Evolutionary conservation across 2,329 filamentous ascomycete species (phyloP).

Genomic region (Lecanicillium sp.): DNA sequence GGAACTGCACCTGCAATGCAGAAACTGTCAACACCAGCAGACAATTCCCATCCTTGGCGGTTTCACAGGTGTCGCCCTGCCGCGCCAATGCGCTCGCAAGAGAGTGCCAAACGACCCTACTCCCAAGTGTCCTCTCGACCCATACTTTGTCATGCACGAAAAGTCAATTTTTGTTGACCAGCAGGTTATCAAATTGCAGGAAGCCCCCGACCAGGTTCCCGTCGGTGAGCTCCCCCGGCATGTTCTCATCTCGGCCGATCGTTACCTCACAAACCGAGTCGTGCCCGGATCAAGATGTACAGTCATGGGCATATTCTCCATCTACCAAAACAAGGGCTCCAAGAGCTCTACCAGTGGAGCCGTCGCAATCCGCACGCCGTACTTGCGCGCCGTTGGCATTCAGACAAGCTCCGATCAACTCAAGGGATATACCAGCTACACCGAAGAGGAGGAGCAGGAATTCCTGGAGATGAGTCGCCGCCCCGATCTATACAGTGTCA

Average conservation of each 20-base stretch:
- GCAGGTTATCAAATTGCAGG: conserved; percentile 95
- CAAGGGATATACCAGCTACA: conserved; percentile 77
- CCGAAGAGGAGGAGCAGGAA: conserved; percentile 95
- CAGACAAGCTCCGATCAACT: conserved; percentile 86
- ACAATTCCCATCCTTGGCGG: conserved; percentile 71
- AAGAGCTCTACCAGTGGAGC: conserved; percentile 73
- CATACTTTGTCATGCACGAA: conserved; percentile 93
- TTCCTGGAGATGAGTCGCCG: conserved; percentile 85
- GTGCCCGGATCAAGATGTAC: conserved; percentile 93
- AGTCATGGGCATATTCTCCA: conserved; percentile 95
- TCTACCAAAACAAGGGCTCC: conserved; percentile 87
- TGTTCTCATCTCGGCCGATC: conserved; percentile 92
- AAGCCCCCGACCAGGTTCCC: conserved; percentile 94
- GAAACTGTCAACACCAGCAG: conserved; percentile 71
- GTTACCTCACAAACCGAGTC: conserved; percentile 90
- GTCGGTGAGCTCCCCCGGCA: conserved; percentile 94
- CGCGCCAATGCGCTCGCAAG: conserved; percentile 65
- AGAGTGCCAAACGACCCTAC: conserved; percentile 59
- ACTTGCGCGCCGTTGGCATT: conserved; percentile 87
- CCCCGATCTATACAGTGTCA: conserved; percentile 85
- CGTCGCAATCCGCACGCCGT: conserved; percentile 92
- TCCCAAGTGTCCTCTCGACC: conserved; percentile 82
- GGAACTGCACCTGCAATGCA: conserved; percentile 77
- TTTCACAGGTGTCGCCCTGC: conserved; percentile 81
- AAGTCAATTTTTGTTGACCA: conserved; percentile 94